Percentiles rank a stretch among this genome's conserved stretches.
Conservation (phyloP, 768 basidiomycete genomes). For the Cubamyces lactineus region DNA sequence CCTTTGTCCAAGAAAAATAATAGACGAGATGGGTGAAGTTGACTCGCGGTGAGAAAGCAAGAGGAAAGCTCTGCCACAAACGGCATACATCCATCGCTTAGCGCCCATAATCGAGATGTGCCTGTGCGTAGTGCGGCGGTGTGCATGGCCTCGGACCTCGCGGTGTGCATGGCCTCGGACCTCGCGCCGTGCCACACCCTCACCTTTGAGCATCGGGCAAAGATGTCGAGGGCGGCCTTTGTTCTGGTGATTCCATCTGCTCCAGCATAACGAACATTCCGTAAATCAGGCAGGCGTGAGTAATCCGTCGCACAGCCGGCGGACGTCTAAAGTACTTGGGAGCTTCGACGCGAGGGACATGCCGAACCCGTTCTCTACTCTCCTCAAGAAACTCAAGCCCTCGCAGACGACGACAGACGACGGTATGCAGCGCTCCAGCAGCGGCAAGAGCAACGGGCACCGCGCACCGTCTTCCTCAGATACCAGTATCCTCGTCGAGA, state of each 20-base stretch:
- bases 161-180: neutral
- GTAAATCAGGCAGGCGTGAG: neutral
- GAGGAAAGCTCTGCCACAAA: neutral
- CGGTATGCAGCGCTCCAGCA: neutral
- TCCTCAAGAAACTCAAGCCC: constrained; percentile 22
- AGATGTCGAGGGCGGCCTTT: neutral
- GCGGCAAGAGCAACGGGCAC: neutral
- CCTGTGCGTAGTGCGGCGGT: too few species aligned
- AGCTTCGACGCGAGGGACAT: too few species aligned
- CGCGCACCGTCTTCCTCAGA: constrained; percentile 9
- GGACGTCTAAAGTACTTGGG: too few species aligned
- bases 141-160: neutral
- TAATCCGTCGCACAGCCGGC: too few species aligned
- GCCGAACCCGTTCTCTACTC: constrained; percentile 4
- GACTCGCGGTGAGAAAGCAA: constrained; percentile 17
- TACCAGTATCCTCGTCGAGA: neutral
- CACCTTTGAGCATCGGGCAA: neutral
- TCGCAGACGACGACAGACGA: constrained; percentile 7
- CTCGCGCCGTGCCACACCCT: neutral
- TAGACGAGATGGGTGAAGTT: constrained; percentile 2
- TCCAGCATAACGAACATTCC: neutral
- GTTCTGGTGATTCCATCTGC: neutral
- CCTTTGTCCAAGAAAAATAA: neutral
- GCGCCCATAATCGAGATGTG: constrained; percentile 11
- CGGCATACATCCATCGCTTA: neutral